Percentiles rank a stretch among this genome's conserved stretches.
phyloP scores from a whole-genome alignment of 148 eudicot species.

The Agrostemma githago region DNA sequence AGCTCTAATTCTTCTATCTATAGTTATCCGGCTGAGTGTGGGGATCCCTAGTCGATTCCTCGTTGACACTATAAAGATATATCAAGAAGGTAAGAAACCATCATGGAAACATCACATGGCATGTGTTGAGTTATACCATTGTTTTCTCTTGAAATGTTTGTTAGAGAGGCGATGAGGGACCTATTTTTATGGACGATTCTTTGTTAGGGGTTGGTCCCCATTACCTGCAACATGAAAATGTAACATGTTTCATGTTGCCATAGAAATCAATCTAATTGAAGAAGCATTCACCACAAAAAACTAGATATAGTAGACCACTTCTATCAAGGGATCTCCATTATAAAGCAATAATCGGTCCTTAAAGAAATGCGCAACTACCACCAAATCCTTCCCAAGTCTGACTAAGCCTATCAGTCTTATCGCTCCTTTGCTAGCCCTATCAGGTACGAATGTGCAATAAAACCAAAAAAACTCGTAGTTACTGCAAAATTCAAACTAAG shows the following conservation, averaged over 20 bases:
- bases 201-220: neutral
- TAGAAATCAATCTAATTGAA: slow-evolving; percentile 2
- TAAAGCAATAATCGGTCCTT: neutral
- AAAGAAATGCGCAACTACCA: neutral
- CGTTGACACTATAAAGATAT: neutral
- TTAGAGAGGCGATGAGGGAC: neutral
- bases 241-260: neutral
- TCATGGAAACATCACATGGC: neutral
- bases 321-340: neutral
- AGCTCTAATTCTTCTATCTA: neutral
- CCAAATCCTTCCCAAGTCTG: neutral
- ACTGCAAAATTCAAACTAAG: neutral
- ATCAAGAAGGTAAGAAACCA: neutral
- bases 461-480: neutral
- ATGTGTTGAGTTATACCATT: neutral
- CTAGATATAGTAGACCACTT: neutral
- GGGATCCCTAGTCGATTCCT: neutral
- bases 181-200: neutral
- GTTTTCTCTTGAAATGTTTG: neutral
- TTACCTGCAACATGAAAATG: neutral
- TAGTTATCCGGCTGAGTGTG: neutral
- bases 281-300: neutral
- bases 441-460: neutral
- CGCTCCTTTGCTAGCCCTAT: neutral
- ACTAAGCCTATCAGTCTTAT: neutral